phyloP scores from a whole-genome alignment of 352 stramenopile species.

The Pythium diclinum region DNA sequence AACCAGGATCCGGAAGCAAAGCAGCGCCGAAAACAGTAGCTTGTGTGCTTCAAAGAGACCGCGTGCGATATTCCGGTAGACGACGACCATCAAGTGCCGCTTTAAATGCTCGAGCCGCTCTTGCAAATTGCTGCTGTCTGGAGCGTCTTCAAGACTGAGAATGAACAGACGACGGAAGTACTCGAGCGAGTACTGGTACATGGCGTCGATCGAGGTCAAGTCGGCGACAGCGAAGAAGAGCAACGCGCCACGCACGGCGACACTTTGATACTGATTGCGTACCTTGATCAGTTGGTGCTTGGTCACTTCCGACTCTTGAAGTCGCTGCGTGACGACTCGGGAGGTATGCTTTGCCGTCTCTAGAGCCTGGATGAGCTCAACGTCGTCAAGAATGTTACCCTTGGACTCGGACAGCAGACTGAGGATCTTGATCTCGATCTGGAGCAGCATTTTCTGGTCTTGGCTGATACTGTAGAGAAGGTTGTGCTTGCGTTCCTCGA shows the following conservation, averaged over 20 bases:
- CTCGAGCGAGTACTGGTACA: conserved; percentile 82
- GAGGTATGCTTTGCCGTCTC: conserved; percentile 69
- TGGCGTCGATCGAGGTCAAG: conserved; percentile 52
- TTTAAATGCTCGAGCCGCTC: conserved; percentile 42
- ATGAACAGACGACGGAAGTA: conserved; percentile 72
- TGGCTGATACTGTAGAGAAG: conserved; percentile 87
- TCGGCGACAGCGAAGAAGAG: conserved; percentile 75
- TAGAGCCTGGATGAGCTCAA: conserved; percentile 71
- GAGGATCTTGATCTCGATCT: conserved; percentile 92
- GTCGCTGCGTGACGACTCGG: conserved; percentile 44
- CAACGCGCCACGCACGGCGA: conserved; percentile 56
- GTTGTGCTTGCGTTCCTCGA: conserved; percentile 83
- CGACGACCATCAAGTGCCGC: conserved; percentile 43
- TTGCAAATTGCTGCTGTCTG: conserved; percentile 28
- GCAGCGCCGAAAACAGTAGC: conserved; percentile 58
- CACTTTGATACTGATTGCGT: conserved; percentile 51
- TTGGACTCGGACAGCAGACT: conserved; percentile 80
- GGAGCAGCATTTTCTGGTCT: conserved; percentile 86
- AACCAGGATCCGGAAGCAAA: conserved; percentile 56
- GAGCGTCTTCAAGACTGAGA: conserved; percentile 45
- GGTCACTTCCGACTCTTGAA: conserved; percentile 57
- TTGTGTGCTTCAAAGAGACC: conserved; percentile 67
- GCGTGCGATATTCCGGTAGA: conserved; percentile 71
- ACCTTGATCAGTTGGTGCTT: conserved; percentile 62
- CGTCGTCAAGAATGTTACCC: conserved; percentile 90